Evolutionary conservation across 306 rosid genomes (phyloP).

Genomic region (Pachyrhizus erosus): DNA sequence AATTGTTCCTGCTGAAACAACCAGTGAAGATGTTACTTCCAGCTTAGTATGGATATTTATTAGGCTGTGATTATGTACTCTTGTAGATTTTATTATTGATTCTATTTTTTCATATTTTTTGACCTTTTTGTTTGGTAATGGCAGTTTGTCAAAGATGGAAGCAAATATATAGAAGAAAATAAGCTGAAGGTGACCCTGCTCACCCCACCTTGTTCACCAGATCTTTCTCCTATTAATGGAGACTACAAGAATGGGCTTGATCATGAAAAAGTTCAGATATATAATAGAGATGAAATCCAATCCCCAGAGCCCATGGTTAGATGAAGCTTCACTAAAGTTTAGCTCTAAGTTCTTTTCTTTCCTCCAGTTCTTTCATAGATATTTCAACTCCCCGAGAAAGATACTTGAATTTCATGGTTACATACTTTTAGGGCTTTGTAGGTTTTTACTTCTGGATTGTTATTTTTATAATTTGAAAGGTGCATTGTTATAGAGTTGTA

Average conservation of each 20-base stretch:
- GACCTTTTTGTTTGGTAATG: constrained; percentile 30
- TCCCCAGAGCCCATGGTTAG: constrained; percentile 61
- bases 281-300: constrained; percentile 47
- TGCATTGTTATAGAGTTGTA: constrained; percentile 22
- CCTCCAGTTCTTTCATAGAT: constrained; percentile 11
- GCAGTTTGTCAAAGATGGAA: constrained; percentile 76
- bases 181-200: constrained; percentile 76
- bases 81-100: constrained; percentile 35
- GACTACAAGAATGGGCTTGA: constrained; percentile 53
- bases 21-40: constrained; percentile 69
- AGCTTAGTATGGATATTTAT: constrained; percentile 66
- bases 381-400: constrained; percentile 38
- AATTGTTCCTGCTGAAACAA: constrained; percentile 63
- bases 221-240: constrained; percentile 63
- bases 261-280: constrained; percentile 52
- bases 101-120: constrained; percentile 39
- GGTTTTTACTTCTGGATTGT: constrained; percentile 21
- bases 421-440: constrained; percentile 14
- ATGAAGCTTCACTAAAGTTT: constrained; percentile 39
- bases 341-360: constrained; percentile 38
- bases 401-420: constrained; percentile 33
- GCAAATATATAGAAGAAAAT: constrained; percentile 71
- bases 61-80: constrained; percentile 35
- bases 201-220: constrained; percentile 70
- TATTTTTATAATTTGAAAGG: constrained; percentile 25